These are phyloP conservation scores for Hypoxylon cercidicola DNA, from an alignment of 495 filamentous ascomycete species.

Conservation along the genomic window DNA sequence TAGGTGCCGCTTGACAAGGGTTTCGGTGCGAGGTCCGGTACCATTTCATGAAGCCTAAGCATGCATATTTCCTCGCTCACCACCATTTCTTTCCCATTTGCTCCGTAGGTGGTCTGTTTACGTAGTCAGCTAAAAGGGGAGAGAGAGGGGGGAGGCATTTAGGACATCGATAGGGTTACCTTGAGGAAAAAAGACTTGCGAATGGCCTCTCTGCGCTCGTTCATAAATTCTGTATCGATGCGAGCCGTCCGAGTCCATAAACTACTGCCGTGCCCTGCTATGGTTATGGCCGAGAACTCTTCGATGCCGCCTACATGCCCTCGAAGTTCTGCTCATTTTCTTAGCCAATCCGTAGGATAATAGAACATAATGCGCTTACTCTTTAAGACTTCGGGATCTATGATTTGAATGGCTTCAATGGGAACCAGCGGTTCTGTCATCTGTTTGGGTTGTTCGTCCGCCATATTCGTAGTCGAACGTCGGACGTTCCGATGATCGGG, in stretches of 20 bases:
- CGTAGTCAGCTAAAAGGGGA: not conserved
- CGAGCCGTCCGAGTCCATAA: conserved; percentile 36
- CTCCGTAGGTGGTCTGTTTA: conserved; percentile 18
- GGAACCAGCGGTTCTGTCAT: conserved; percentile 7
- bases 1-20: conserved; percentile 22
- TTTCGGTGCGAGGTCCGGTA: conserved; percentile 15
- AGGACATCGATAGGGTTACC: conserved; percentile 5
- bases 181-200: conserved; percentile 33
- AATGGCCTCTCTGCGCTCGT: not conserved
- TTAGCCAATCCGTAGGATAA: not conserved
- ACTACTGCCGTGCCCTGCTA: conserved; percentile 19
- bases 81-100: conserved; percentile 21
- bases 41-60: not conserved
- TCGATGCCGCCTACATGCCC: too few species aligned
- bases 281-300: not conserved
- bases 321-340: conserved; percentile 23
- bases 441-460: not conserved
- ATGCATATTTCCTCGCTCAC: conserved; percentile 27
- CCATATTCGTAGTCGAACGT: conserved; percentile 11
- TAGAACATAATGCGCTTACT: conserved; percentile 6
- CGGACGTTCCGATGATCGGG: not conserved
- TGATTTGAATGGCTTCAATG: conserved; percentile 15
- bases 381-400: conserved; percentile 24
- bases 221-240: not conserved
- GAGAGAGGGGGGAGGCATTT: not conserved